These are phyloP conservation scores for Leccinum fallax DNA, from an alignment of 1,284 basidiomycete species.

Conservation along the genomic window DNA sequence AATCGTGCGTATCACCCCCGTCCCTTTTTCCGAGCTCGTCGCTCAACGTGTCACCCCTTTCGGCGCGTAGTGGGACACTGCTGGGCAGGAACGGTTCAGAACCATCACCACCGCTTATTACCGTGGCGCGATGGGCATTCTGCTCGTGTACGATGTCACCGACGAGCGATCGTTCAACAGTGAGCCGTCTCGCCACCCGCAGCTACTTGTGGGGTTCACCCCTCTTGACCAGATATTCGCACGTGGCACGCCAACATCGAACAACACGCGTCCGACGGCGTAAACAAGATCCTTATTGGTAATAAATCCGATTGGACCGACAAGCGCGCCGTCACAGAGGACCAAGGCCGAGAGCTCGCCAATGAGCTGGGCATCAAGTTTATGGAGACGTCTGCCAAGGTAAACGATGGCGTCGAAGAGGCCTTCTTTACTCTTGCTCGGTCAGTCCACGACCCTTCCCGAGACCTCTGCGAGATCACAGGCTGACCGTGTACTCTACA, in stretches of 20 bases:
- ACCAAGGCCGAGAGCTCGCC: slow-evolving; percentile 83
- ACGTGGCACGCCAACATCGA: slow-evolving; percentile 99
- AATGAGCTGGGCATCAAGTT: slow-evolving; percentile 92
- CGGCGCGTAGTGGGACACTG: slow-evolving; percentile 88
- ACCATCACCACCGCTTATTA: slow-evolving; percentile 99
- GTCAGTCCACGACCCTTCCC: slow-evolving; percentile 48
- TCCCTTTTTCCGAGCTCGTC: background rate
- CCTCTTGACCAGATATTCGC: slow-evolving; percentile 77
- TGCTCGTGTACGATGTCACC: slow-evolving; percentile 98
- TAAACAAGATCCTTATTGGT: slow-evolving; percentile 98
- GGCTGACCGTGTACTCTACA: slow-evolving; percentile 34
- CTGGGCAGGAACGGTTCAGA: slow-evolving; percentile 98
- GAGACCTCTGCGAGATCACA: background rate
- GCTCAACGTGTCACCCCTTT: background rate
- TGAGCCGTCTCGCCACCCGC: slow-evolving; percentile 44
- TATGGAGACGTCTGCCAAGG: slow-evolving; percentile 98
- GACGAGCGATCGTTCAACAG: slow-evolving; percentile 98
- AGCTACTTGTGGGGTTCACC: slow-evolving; percentile 5
- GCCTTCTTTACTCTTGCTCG: slow-evolving; percentile 98
- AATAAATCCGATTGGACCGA: slow-evolving; percentile 99
- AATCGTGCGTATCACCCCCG: slow-evolving; percentile 67
- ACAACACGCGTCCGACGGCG: slow-evolving; percentile 97
- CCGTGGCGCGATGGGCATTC: slow-evolving; percentile 98
- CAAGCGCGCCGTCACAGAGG: slow-evolving; percentile 89
- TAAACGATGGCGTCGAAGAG: slow-evolving; percentile 97